Percentiles rank a stretch among this genome's conserved stretches.
These are phyloP conservation scores for Rhodotorula glutinis DNA, from an alignment of 1,284 basidiomycete species.

Conservation along the genomic window DNA sequence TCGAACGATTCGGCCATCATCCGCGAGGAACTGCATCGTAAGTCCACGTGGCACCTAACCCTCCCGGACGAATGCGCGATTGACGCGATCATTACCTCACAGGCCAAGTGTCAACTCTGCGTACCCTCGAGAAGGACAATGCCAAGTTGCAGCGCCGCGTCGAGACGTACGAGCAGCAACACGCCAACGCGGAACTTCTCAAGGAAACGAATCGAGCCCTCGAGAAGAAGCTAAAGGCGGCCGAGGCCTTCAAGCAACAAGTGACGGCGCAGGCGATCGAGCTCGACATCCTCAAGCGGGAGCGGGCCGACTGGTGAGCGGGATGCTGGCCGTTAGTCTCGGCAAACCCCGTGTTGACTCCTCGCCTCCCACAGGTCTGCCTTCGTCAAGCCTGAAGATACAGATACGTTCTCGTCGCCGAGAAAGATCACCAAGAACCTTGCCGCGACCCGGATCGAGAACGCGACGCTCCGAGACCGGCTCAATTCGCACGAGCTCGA, in stretches of 20 bases:
- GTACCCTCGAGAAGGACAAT: slow-evolving; percentile 63
- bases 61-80: not conserved
- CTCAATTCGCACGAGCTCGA: slow-evolving; percentile 33
- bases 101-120: slow-evolving; percentile 54
- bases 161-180: slow-evolving; percentile 56
- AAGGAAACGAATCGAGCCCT: slow-evolving; percentile 68
- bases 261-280: slow-evolving; percentile 62
- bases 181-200: slow-evolving; percentile 64
- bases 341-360: not conserved
- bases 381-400: slow-evolving; percentile 29
- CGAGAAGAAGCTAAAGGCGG: slow-evolving; percentile 57
- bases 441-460: slow-evolving; percentile 39
- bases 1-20: slow-evolving; percentile 22
- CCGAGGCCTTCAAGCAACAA: slow-evolving; percentile 60
- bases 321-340: not conserved
- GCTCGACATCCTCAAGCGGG: slow-evolving; percentile 57
- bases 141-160: slow-evolving; percentile 59
- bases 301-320: slow-evolving; percentile 51
- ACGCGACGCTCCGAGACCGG: slow-evolving; percentile 37
- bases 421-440: slow-evolving; percentile 41
- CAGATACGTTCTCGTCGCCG: slow-evolving; percentile 34
- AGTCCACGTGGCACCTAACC: not conserved
- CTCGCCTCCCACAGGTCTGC: slow-evolving; percentile 16
- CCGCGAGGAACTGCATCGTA: slow-evolving; percentile 34
- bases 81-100: not conserved